phyloP scores from a whole-genome alignment of 2,329 filamentous ascomycete genomes.

The Phaeosphaeria sp. region DNA sequence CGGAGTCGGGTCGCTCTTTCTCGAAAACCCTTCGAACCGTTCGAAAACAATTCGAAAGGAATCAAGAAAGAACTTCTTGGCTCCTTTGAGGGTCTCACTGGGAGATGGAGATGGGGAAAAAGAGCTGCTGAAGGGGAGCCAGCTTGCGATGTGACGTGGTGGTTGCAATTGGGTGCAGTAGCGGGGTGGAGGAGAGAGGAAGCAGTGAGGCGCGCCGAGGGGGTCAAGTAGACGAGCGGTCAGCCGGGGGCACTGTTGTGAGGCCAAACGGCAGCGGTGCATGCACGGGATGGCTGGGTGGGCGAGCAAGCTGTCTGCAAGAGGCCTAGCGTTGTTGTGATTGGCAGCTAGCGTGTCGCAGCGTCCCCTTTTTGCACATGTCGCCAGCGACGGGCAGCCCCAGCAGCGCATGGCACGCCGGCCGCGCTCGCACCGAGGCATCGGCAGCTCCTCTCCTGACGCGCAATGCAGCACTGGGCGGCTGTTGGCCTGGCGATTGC shows the following conservation, averaged over 20 bases:
- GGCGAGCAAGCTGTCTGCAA: slow-evolving; percentile 31
- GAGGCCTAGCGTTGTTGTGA: slow-evolving; percentile 27
- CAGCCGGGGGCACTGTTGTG: slow-evolving; percentile 35
- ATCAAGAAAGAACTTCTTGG: slow-evolving; percentile 66
- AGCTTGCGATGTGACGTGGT: slow-evolving; percentile 40
- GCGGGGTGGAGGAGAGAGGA: slow-evolving; percentile 47
- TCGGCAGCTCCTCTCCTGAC: slow-evolving; percentile 12
- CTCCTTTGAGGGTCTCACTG: slow-evolving; percentile 46
- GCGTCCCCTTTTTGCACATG: slow-evolving; percentile 26
- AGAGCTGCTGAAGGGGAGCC: slow-evolving; percentile 33
- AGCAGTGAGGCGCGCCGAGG: slow-evolving; percentile 38
- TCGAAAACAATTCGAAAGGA: slow-evolving; percentile 66
- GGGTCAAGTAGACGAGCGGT: slow-evolving; percentile 46
- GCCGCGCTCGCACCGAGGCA: slow-evolving; percentile 33
- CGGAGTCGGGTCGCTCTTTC: slow-evolving; percentile 78
- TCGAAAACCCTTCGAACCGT: slow-evolving; percentile 69
- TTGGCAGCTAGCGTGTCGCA: slow-evolving; percentile 29
- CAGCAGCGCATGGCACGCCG: not conserved
- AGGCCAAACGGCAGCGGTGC: slow-evolving; percentile 26
- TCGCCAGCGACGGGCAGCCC: not conserved
- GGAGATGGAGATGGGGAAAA: slow-evolving; percentile 28
- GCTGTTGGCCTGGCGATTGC: slow-evolving; percentile 36
- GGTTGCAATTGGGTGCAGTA: slow-evolving; percentile 49
- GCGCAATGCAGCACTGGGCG: slow-evolving; percentile 23
- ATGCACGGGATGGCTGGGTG: slow-evolving; percentile 27